These are phyloP conservation scores for Mycena citricolor DNA, from an alignment of 1,284 basidiomycete genomes.

Conservation along the genomic window DNA sequence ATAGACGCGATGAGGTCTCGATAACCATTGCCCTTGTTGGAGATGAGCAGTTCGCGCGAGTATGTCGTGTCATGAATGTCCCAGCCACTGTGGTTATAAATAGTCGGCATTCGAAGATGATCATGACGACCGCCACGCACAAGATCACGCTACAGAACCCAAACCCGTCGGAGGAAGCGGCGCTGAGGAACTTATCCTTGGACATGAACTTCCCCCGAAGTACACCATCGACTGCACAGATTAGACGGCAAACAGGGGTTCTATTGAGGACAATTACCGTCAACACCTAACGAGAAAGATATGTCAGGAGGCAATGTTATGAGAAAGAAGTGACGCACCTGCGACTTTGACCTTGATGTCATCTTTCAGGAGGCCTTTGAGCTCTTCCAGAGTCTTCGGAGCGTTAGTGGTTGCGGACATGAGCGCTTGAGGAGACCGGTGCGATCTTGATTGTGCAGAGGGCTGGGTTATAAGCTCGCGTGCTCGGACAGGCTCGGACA, in stretches of 20 bases:
- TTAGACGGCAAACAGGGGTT: background rate
- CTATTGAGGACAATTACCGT: constrained; percentile 45
- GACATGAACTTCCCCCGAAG: constrained; percentile 94
- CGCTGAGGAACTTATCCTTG: constrained; percentile 89
- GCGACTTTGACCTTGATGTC: constrained; percentile 93
- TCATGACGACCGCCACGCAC: constrained; percentile 39
- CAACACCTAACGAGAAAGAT: constrained; percentile 50
- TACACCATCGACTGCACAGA: constrained; percentile 79
- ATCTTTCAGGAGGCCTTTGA: constrained; percentile 53
- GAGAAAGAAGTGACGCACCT: constrained; percentile 49
- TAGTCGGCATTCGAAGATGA: too few relatives aligned
- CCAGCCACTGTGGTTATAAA: constrained; percentile 69
- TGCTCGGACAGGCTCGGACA: too few relatives aligned
- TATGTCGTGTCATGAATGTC: constrained; percentile 88
- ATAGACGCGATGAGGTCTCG: constrained; percentile 83
- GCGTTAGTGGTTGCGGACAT: constrained; percentile 38
- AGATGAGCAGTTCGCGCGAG: constrained; percentile 82
- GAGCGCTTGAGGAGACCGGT: too few relatives aligned
- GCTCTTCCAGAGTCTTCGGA: constrained; percentile 58
- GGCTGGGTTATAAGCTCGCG: too few relatives aligned
- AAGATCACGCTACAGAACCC: constrained; percentile 93
- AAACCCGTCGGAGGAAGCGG: constrained; percentile 81
- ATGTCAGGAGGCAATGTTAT: constrained; percentile 1
- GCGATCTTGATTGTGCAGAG: too few relatives aligned
- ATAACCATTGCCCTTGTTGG: constrained; percentile 90